phyloP scores from a whole-genome alignment of 495 filamentous ascomycete genomes.

The Acidomyces sp. region DNA sequence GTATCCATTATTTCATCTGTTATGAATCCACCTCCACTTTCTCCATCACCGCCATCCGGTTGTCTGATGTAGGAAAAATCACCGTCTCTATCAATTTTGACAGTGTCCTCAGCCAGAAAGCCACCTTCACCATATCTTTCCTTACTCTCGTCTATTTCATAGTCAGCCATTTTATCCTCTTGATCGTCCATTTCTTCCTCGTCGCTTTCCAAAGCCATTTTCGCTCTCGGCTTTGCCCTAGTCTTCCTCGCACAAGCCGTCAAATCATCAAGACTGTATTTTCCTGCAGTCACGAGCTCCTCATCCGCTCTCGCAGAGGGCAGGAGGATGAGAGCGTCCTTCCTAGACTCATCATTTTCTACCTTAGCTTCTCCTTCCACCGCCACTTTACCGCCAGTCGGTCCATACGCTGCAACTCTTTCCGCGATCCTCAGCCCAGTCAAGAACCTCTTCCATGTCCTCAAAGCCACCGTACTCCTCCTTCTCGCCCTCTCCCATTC shows the following conservation, averaged over 20 bases:
- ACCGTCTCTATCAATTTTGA: constrained; percentile 6
- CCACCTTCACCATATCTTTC: constrained; percentile 11
- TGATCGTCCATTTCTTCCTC: neutral
- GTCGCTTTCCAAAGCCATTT: neutral
- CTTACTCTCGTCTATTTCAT: constrained; percentile 3
- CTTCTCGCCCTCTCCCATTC: constrained; percentile 43
- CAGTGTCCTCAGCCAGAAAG: constrained; percentile 2
- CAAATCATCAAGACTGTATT: constrained; percentile 10
- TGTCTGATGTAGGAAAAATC: too few relatives aligned
- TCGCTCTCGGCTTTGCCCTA: constrained; percentile 1
- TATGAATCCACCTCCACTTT: constrained; percentile 17
- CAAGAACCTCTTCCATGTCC: constrained; percentile 65
- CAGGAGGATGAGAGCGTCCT: constrained; percentile 23
- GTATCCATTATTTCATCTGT: too few relatives aligned
- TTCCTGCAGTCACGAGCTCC: constrained; percentile 10
- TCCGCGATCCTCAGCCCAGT: constrained; percentile 64
- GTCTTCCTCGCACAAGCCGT: neutral
- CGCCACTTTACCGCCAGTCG: constrained; percentile 24
- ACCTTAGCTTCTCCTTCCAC: constrained; percentile 24
- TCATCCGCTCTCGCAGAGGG: constrained; percentile 9
- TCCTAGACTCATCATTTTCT: constrained; percentile 1
- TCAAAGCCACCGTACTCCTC: constrained; percentile 44
- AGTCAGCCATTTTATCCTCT: neutral
- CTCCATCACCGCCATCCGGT: neutral
- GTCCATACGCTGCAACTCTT: constrained; percentile 52